Base-by-base conservation (phyloP, 2,329 filamentous ascomycete genomes). In the Aureobasidium sp. region DNA sequence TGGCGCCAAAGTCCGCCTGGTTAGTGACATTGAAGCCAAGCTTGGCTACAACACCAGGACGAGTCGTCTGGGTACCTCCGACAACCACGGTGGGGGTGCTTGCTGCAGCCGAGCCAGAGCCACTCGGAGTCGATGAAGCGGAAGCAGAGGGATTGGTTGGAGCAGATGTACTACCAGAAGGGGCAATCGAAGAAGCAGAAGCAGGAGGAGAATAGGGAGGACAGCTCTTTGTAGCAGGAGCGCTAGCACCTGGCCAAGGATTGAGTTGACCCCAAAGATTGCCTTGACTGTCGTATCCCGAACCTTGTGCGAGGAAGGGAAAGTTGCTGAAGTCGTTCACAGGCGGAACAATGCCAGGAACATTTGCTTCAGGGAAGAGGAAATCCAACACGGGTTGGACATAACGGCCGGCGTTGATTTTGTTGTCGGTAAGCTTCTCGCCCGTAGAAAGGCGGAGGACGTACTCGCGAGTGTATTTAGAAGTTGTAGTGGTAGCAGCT, bases 361-460 rank as follows among this genome's bases (percentile, higher is more conserved):
- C 67, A 21, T 72, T 68, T 21, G 73, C 68, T 64, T 78, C 76
- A 10, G 76, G 76, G 66, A 74, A 75, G 64, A 78, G 77, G 74
- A 75, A 78, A 62, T 77, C 76, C 4, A 69, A 70, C 5, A 78
- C 75, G 13, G 76, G 72, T 34, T 72, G 71, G 25, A 77, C 68
- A 47, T 76, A 78, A 59, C 75, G 71, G 5, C 76, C 76, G 4
- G 75, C 75, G n/a, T 69, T 63, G 50, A 78, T 75, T 32, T 71
- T 71, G 62, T 77, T 75, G 37, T 71, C 71, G 2, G 75, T 76
- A 30, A 67, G 64, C 45, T 70, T 68, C 44, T 71, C 69, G 2
- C 71, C 72, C 13, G 67, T 70, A 39, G 68, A 69, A n/a, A 72
- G 68, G 29, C 67, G 71, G 58, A 78, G 68, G 37, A 70, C 68